Evolutionary conservation across 2,329 filamentous ascomycete genomes (phyloP).

Genomic region (Penicillium psychrosexuale): DNA sequence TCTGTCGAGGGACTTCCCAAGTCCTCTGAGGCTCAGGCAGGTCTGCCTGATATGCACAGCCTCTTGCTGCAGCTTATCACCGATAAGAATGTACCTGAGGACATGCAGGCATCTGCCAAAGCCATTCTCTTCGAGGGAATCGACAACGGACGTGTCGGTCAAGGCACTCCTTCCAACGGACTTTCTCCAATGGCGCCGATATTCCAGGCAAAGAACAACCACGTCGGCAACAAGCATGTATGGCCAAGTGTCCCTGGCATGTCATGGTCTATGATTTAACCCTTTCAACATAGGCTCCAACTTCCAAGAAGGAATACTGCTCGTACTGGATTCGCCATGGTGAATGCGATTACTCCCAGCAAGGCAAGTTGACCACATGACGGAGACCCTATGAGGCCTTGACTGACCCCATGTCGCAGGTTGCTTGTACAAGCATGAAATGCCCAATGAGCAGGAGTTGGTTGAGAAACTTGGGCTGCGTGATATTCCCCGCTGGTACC

Average conservation of each 20-base stretch:
- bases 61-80: constrained; percentile 21
- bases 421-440: constrained; percentile 86
- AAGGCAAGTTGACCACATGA: constrained; percentile 46
- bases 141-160: not conserved
- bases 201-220: not conserved
- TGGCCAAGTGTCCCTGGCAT: not conserved
- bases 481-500: constrained; percentile 56
- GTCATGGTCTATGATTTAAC: constrained; percentile 3
- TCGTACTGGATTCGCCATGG: constrained; percentile 87
- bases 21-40: not conserved
- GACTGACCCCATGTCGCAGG: constrained; percentile 38
- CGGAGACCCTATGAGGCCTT: not conserved
- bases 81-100: constrained; percentile 20
- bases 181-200: not conserved
- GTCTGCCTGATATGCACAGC: constrained; percentile 16
- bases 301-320: constrained; percentile 69
- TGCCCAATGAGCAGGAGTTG: constrained; percentile 67
- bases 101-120: constrained; percentile 23
- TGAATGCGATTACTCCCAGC: constrained; percentile 78
- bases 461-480: constrained; percentile 67
- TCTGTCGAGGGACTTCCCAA: constrained; percentile 28
- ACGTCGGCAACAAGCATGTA: not conserved
- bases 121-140: constrained; percentile 8
- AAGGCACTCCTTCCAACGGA: not conserved
- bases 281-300: constrained; percentile 6